Percentiles rank a stretch among this genome's conserved stretches.
phyloP scores from a whole-genome alignment of 2,329 filamentous ascomycete species.

The Diplodia scrobiculata region DNA sequence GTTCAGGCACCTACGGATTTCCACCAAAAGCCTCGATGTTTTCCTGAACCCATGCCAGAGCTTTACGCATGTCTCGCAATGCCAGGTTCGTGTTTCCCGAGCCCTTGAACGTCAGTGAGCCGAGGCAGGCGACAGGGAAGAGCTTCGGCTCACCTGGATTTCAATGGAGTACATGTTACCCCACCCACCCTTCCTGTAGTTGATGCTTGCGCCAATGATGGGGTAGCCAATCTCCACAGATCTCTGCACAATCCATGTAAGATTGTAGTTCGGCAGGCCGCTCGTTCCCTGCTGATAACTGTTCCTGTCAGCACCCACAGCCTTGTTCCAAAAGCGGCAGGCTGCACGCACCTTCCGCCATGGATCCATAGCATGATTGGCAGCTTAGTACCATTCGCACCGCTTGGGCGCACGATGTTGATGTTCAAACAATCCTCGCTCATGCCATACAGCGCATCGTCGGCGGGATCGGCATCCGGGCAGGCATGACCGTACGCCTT shows the following conservation, averaged over 20 bases:
- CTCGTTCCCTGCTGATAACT: slow-evolving; percentile 26
- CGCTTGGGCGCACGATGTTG: slow-evolving; percentile 24
- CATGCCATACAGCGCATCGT: slow-evolving; percentile 25
- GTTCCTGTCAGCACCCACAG: too few species aligned
- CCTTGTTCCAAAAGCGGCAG: too few species aligned
- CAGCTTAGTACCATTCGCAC: slow-evolving; percentile 3
- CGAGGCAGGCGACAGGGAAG: not conserved
- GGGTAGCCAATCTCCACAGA: slow-evolving; percentile 39
- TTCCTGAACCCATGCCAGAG: slow-evolving; percentile 25
- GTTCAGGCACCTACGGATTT: not conserved
- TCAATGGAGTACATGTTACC: slow-evolving; percentile 28
- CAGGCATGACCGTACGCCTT: slow-evolving; percentile 17
- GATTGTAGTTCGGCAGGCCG: slow-evolving; percentile 20
- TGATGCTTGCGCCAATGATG: slow-evolving; percentile 46
- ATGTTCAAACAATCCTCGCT: slow-evolving; percentile 28
- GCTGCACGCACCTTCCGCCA: not conserved
- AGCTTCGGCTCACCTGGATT: slow-evolving; percentile 5
- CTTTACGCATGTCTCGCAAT: slow-evolving; percentile 22
- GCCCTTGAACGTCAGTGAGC: not conserved
- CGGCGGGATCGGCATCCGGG: slow-evolving; percentile 9
- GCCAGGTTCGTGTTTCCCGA: slow-evolving; percentile 25
- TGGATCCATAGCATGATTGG: slow-evolving; percentile 25
- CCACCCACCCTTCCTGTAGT: slow-evolving; percentile 45
- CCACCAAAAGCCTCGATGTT: slow-evolving; percentile 26
- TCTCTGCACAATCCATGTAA: slow-evolving; percentile 38